A percentile compares a stretch with the other conserved stretches of the same genome.
phyloP scores from a whole-genome alignment of 345 rosid species.

The Aegle marmelos region DNA sequence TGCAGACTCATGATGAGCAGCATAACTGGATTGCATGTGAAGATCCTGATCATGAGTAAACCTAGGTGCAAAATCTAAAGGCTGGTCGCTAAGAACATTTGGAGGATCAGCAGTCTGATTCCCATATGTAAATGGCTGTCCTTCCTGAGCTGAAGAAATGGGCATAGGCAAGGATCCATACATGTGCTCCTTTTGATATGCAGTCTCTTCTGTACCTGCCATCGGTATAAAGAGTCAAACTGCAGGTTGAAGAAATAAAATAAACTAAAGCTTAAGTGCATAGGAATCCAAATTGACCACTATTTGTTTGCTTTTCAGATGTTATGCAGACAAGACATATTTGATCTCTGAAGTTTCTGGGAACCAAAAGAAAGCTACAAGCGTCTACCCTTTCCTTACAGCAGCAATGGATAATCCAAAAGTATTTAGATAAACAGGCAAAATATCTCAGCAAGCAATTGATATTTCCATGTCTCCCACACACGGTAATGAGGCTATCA shows the following conservation, averaged over 20 bases:
- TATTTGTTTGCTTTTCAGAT: not conserved
- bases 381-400: not conserved
- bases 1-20: constrained; percentile 38
- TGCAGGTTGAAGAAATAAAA: constrained; percentile 5
- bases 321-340: not conserved
- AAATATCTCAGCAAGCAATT: not conserved
- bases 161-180: constrained; percentile 34
- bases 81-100: constrained; percentile 55
- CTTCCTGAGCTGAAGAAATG: constrained; percentile 43
- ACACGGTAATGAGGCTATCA: not conserved
- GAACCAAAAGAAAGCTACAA: not conserved
- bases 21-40: constrained; percentile 46
- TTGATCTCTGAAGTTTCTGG: not conserved
- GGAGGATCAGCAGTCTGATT: constrained; percentile 51
- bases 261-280: not conserved
- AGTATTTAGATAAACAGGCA: not conserved
- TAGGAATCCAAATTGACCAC: constrained; percentile 6
- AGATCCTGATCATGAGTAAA: constrained; percentile 46
- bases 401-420: not conserved
- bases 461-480: not conserved
- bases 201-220: constrained; percentile 43
- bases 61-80: constrained; percentile 63
- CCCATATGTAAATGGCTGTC: constrained; percentile 52
- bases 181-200: constrained; percentile 31
- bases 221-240: constrained; percentile 29